Percentiles rank a stretch among this genome's conserved stretches.
These are phyloP conservation scores for Pythium angustatum DNA, from an alignment of 352 stramenopile genomes.

Conservation along the genomic window DNA sequence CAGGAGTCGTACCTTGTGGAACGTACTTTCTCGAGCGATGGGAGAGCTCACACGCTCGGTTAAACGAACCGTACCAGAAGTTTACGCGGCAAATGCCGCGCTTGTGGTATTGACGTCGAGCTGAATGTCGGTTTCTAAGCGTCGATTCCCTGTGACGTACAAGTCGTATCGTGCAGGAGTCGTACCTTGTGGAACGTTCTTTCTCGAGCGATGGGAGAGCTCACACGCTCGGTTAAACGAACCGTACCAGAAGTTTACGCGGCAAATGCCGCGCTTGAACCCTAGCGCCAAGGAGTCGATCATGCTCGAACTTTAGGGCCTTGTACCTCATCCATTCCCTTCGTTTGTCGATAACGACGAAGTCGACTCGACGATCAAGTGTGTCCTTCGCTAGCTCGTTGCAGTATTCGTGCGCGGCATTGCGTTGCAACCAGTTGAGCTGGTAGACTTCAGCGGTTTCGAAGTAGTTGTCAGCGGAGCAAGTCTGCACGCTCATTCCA, in stretches of 20 bases:
- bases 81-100: not conserved
- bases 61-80: not conserved
- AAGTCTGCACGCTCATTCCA: not conserved
- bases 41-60: not conserved
- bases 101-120: too few relatives aligned
- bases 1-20: too few relatives aligned
- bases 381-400: not conserved
- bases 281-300: not conserved
- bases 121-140: too few relatives aligned
- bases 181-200: not conserved
- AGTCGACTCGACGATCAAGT: not conserved
- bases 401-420: not conserved
- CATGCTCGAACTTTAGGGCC: not conserved
- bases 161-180: too few relatives aligned
- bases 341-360: constrained; percentile 3
- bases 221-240: not conserved
- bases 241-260: not conserved
- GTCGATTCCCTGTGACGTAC: too few relatives aligned
- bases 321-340: not conserved
- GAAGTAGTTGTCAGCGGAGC: constrained; percentile 5
- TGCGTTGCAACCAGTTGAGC: not conserved
- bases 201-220: not conserved
- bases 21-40: not conserved
- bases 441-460: not conserved
- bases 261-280: not conserved